These are phyloP conservation scores for Saprolegnia parasitica DNA, from an alignment of 352 stramenopile species.

Conservation along the genomic window DNA sequence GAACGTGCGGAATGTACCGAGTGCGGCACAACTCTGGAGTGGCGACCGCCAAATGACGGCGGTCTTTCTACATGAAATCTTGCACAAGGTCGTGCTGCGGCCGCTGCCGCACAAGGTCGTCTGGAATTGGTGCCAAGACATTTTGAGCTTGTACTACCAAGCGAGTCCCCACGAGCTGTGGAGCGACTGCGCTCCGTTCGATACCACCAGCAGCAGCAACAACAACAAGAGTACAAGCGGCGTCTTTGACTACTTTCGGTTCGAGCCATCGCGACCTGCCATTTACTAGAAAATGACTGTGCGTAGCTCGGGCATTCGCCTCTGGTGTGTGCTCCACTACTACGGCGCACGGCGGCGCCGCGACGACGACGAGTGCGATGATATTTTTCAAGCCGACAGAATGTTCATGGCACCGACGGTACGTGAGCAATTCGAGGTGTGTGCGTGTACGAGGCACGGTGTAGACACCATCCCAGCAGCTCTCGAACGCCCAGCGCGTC, in stretches of 20 bases:
- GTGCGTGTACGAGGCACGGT: background rate
- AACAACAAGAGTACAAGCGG: background rate
- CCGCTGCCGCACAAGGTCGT: background rate
- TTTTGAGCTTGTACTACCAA: conserved; percentile 3
- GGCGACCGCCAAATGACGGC: conserved; percentile 8
- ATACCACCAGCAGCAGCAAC: background rate
- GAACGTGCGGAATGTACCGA: conserved; percentile 5
- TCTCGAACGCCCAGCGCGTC: conserved; percentile 5
- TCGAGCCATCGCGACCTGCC: background rate
- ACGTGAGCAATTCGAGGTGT: background rate
- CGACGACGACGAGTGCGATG: background rate
- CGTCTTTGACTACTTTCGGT: conserved; percentile 23
- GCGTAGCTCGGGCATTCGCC: conserved; percentile 3
- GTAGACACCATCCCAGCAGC: conserved; percentile 1
- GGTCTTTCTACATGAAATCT: conserved; percentile 19
- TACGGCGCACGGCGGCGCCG: conserved; percentile 11
- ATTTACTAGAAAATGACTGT: too few species aligned
- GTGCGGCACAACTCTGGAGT: background rate
- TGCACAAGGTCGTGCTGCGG: conserved; percentile 16
- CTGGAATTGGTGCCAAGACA: conserved; percentile 6
- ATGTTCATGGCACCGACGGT: conserved; percentile 3
- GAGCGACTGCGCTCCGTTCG: background rate
- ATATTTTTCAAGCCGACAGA: background rate
- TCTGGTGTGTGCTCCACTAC: conserved; percentile 25
- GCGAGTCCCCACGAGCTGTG: background rate